Percentiles rank a stretch among this genome's conserved stretches.
phyloP scores from a whole-genome alignment of 1,139 yeast genomes.

The Lodderomyces beijingensis region DNA sequence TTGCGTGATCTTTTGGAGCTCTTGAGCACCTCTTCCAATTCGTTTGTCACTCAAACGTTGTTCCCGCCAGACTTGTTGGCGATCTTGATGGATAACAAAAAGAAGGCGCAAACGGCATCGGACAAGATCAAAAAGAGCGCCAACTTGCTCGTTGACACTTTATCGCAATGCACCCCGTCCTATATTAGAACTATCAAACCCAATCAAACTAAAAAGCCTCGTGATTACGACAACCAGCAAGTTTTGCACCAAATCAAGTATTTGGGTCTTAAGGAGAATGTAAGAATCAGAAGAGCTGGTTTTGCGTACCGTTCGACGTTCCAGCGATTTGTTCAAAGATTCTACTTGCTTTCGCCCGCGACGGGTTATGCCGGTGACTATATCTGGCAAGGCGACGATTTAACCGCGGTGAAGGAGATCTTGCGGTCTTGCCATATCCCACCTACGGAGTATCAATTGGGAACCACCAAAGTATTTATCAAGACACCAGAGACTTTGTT shows the following conservation, averaged over 20 bases:
- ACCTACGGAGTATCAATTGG: constrained; percentile 78
- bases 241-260: constrained; percentile 95
- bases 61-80: constrained; percentile 67
- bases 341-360: constrained; percentile 78
- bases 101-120: constrained; percentile 95
- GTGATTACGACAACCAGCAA: constrained; percentile 83
- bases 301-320: constrained; percentile 97
- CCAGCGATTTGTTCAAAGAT: constrained; percentile 95
- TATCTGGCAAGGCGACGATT: constrained; percentile 87
- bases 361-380: constrained; percentile 99
- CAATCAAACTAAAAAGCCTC: constrained; percentile 86
- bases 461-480: constrained; percentile 91
- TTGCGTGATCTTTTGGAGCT: constrained; percentile 83
- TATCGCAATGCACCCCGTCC: constrained; percentile 87
- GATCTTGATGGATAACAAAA: constrained; percentile 67
- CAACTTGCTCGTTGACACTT: constrained; percentile 81
- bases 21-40: constrained; percentile 65
- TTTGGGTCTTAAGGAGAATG: constrained; percentile 94
- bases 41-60: constrained; percentile 54
- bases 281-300: constrained; percentile 96
- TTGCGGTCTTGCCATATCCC: constrained; percentile 81
- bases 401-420: constrained; percentile 76
- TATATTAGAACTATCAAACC: constrained; percentile 98
- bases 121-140: constrained; percentile 94
- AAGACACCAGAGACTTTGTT: constrained; percentile 96